Evolutionary conservation across 2,329 filamentous ascomycete species (phyloP).

Genomic region (Lasiodiplodia theobromae): DNA sequence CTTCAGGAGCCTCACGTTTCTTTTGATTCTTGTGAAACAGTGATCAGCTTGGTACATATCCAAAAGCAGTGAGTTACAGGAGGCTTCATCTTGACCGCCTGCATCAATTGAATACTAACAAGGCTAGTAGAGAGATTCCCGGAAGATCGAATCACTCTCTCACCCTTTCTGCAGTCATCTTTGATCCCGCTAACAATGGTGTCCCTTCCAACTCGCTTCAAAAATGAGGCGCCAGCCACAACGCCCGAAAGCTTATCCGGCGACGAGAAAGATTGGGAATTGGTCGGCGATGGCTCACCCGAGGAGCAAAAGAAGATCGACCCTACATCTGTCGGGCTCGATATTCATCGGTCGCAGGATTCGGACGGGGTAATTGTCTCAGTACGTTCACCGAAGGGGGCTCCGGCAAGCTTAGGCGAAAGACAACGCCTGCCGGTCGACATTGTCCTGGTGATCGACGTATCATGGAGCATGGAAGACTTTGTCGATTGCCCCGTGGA

Average conservation of each 20-base stretch:
- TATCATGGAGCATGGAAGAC: slow-evolving; percentile 64
- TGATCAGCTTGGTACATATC: not conserved
- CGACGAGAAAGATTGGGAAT: slow-evolving; percentile 4
- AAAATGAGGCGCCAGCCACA: not conserved
- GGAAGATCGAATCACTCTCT: not conserved
- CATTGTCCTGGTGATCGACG: slow-evolving; percentile 68
- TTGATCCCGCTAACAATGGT: not conserved
- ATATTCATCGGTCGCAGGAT: slow-evolving; percentile 30
- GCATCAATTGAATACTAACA: too few relatives aligned
- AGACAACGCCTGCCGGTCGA: slow-evolving; percentile 58
- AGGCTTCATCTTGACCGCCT: too few relatives aligned
- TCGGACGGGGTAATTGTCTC: slow-evolving; percentile 55
- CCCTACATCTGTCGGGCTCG: not conserved
- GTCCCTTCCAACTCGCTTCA: not conserved
- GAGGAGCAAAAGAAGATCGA: not conserved
- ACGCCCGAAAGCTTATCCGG: not conserved
- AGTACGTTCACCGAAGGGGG: slow-evolving; percentile 54
- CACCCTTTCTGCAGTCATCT: not conserved
- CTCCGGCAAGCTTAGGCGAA: slow-evolving; percentile 33
- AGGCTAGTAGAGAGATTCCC: too few relatives aligned
- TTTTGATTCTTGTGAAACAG: not conserved
- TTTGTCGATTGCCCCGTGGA: slow-evolving; percentile 56
- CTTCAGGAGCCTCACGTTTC: not conserved
- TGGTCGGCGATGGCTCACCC: not conserved
- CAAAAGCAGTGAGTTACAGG: too few relatives aligned